These are phyloP conservation scores for Xylariales sp. DNA, from an alignment of 2,329 filamentous ascomycete species.

Conservation along the genomic window DNA sequence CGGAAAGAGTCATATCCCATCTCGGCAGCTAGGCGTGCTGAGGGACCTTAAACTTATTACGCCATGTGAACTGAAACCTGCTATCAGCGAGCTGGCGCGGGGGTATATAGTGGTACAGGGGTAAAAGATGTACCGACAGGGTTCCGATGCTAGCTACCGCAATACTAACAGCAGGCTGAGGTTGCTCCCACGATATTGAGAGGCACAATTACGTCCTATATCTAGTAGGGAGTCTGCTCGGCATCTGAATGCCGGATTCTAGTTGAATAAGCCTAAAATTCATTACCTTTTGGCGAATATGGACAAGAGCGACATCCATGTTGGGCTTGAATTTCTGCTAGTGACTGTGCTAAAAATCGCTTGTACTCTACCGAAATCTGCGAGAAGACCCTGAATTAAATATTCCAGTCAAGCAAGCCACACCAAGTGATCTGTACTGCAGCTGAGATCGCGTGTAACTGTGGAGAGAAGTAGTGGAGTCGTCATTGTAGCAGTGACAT, in stretches of 20 bases:
- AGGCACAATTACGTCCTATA: not conserved
- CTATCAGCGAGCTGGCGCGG: constrained; percentile 26
- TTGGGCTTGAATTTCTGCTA: not conserved
- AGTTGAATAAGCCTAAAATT: not conserved
- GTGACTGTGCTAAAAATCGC: not conserved
- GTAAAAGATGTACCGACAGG: constrained; percentile 11
- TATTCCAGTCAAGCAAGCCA: constrained; percentile 18
- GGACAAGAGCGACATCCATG: not conserved
- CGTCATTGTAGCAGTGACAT: constrained; percentile 4
- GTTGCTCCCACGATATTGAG: not conserved
- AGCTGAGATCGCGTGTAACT: constrained; percentile 26
- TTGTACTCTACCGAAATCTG: constrained; percentile 22
- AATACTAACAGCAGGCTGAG: constrained; percentile 4
- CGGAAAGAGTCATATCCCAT: constrained; percentile 13
- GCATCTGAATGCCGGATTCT: not conserved
- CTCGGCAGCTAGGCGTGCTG: not conserved
- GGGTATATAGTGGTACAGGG: constrained; percentile 17
- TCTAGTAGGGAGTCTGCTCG: not conserved
- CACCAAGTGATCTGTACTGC: constrained; percentile 3
- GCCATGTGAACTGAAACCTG: constrained; percentile 19
- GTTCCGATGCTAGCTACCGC: constrained; percentile 27
- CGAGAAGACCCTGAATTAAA: constrained; percentile 37
- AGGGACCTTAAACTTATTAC: constrained; percentile 15
- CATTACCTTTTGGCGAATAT: not conserved
- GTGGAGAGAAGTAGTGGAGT: constrained; percentile 16